Conservation (phyloP, 768 basidiomycete species). For the Lactarius hengduanensis region DNA sequence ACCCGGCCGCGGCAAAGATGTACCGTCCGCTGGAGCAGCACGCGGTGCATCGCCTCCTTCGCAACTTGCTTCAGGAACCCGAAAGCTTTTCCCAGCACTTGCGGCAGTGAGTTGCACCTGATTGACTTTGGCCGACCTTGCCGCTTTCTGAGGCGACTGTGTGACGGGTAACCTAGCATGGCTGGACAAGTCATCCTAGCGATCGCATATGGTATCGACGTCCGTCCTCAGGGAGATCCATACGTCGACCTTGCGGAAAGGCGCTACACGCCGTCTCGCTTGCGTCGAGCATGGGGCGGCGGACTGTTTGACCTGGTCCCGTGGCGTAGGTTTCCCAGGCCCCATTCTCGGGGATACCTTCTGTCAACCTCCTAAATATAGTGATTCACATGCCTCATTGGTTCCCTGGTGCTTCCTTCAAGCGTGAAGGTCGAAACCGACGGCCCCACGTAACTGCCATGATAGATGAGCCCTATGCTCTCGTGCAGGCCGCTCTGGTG, state of each 20-base stretch:
- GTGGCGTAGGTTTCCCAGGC: neutral
- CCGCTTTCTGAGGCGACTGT: neutral
- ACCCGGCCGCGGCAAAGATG: neutral
- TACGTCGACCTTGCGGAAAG: slow-evolving; percentile 21
- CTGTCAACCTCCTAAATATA: neutral
- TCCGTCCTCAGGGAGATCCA: slow-evolving; percentile 20
- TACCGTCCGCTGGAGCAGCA: neutral
- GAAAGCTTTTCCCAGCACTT: slow-evolving; percentile 2
- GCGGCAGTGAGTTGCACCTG: slow-evolving; percentile 5
- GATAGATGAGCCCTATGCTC: slow-evolving; percentile 10
- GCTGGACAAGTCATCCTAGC: slow-evolving; percentile 16
- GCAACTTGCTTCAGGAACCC: slow-evolving; percentile 2
- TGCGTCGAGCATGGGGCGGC: slow-evolving; percentile 19
- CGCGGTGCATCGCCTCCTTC: slow-evolving; percentile 1
- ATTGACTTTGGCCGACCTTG: neutral
- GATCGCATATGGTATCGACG: slow-evolving; percentile 27
- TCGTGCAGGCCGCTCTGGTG: slow-evolving; percentile 9
- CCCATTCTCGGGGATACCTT: neutral
- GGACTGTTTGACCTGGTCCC: slow-evolving; percentile 31
- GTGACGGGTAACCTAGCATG: neutral
- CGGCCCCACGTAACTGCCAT: neutral
- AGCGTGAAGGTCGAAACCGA: neutral
- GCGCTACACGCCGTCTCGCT: slow-evolving; percentile 16
- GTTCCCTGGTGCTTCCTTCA: slow-evolving; percentile 16
- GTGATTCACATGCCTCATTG: slow-evolving; percentile 12